phyloP scores from a whole-genome alignment of 75 land plant species.

The Cupressus sempervirens region DNA sequence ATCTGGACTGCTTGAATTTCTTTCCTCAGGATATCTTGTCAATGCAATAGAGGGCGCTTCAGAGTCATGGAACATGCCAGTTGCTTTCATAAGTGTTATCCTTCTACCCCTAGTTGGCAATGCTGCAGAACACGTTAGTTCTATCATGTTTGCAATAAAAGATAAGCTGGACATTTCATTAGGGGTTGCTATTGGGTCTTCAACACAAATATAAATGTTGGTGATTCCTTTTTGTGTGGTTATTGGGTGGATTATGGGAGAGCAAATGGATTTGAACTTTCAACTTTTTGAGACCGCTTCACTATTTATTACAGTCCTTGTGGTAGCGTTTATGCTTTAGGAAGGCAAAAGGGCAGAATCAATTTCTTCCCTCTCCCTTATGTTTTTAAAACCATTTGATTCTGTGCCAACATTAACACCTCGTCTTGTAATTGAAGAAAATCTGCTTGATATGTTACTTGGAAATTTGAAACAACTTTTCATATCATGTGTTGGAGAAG shows the following conservation, averaged over 20 bases:
- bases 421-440: constrained; percentile 68
- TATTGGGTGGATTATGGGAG: constrained; percentile 86
- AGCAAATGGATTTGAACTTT: constrained; percentile 84
- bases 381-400: too few species aligned
- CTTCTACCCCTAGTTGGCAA: constrained; percentile 70
- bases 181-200: constrained; percentile 72
- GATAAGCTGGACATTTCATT: constrained; percentile 67
- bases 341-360: too few species aligned
- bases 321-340: constrained; percentile 98
- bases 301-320: constrained; percentile 88
- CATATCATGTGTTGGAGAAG: constrained; percentile 60
- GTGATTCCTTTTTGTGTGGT: constrained; percentile 94
- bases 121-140: constrained; percentile 74
- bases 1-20: constrained; percentile 62
- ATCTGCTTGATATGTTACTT: constrained; percentile 62
- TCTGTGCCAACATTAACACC: constrained; percentile 87
- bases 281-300: constrained; percentile 97
- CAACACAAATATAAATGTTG: constrained; percentile 78
- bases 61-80: constrained; percentile 37
- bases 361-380: too few species aligned
- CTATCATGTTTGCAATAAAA: constrained; percentile 66
- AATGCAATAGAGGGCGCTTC: constrained; percentile 82
- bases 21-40: constrained; percentile 66
- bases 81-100: constrained; percentile 64
- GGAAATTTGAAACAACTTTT: constrained; percentile 66